Evolutionary conservation across 257 asterid species (phyloP), one percentile per base, ranked within the genome.

Genomic region (Fraxinus pennsylvanica): DNA sequence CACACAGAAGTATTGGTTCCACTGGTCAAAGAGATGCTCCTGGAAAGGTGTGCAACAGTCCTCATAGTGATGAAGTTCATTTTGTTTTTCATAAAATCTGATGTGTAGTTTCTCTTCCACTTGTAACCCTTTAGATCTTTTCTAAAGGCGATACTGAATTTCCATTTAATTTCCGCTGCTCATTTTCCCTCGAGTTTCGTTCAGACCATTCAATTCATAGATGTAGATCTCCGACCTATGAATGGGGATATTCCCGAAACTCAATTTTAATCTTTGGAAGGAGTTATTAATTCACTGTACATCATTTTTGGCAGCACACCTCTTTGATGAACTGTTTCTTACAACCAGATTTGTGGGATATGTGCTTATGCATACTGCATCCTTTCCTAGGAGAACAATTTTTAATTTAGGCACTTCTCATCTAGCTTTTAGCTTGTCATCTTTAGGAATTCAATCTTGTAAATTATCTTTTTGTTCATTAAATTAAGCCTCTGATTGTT

Each of bases 11-110:
- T 85, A 70, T 79, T 72, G 98, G 99, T 69, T 93, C 98, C 65
- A 93, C 97, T 52, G 98, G 99, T 82, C 98, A 93, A 82, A 88
- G 97, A 87, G 98, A 92, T 82, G 86, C 96, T 75, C 96, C 99
- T 15, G 99, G 98, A 84, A 95, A 84, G 99, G 99, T 95, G 57
- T 29, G 84, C 36, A 25, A 8, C 19, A 69, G 36, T 36, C 73
- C 19, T 75, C 70, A 43, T 2, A 38, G 29, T 69, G 33, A 43
- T 70, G 5, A 78, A 21, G 12, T 61, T 30, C 15, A 52, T 78
- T 38, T 63, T 54, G 6, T 50, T 12, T 47, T 63, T 33, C 29
- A 3, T 22, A 17, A 9, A 12, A 27, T 69, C 70, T 52, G 59
- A 39, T 52, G 4, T 63, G 15, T 12, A 63, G 36, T 22, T 3